phyloP scores from a whole-genome alignment of 306 rosid genomes.

The Trifolium pratense region DNA sequence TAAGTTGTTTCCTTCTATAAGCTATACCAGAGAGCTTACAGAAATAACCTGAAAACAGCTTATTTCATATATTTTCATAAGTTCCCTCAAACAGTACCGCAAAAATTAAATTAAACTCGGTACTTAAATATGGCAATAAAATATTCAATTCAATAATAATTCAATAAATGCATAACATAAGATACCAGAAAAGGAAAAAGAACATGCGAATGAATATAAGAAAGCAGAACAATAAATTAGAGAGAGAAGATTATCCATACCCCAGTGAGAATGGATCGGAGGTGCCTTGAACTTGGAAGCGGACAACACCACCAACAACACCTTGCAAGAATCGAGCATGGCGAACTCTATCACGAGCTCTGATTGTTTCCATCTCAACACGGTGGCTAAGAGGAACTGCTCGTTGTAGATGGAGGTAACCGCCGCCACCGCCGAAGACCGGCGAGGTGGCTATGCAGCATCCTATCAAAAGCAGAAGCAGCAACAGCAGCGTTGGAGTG shows the following conservation, averaged over 20 bases:
- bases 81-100: too few relatives aligned
- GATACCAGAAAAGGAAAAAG: neutral
- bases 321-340: neutral
- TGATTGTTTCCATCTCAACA: neutral
- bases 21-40: neutral
- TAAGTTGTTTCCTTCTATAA: neutral
- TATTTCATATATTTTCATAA: too few relatives aligned
- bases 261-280: neutral
- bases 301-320: constrained; percentile 12
- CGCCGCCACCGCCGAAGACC: neutral
- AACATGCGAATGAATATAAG: neutral
- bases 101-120: too few relatives aligned
- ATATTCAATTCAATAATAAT: too few relatives aligned
- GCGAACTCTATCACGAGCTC: neutral
- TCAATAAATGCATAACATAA: too few relatives aligned
- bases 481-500: neutral
- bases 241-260: neutral
- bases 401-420: neutral
- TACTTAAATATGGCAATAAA: too few relatives aligned
- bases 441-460: neutral
- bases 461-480: too few relatives aligned
- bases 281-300: neutral
- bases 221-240: neutral
- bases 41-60: too few relatives aligned
- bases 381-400: neutral